A percentile compares a stretch with the other conserved stretches of the same genome.
phyloP scores from a whole-genome alignment of 2,329 filamentous ascomycete species.

The Talaromyces sp. region DNA sequence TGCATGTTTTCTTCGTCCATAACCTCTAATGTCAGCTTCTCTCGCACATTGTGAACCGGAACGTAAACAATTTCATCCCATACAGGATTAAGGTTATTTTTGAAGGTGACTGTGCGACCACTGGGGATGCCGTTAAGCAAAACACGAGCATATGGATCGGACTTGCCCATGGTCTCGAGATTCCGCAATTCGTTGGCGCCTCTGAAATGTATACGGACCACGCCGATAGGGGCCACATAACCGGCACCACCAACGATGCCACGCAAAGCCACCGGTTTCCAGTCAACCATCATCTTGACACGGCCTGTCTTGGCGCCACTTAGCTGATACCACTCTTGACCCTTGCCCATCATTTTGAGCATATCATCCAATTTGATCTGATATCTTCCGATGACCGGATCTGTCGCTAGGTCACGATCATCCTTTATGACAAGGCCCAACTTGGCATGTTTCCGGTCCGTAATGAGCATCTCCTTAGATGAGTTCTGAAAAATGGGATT shows the following conservation, averaged over 20 bases:
- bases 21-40: conserved; percentile 83
- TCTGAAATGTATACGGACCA: conserved; percentile 91
- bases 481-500: conserved; percentile 95
- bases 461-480: conserved; percentile 90
- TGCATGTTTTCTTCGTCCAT: conserved; percentile 95
- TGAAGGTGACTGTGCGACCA: conserved; percentile 88
- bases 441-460: conserved; percentile 84
- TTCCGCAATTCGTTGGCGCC: conserved; percentile 80
- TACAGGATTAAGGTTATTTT: conserved; percentile 90
- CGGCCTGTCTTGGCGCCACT: conserved; percentile 76
- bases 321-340: conserved; percentile 94
- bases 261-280: conserved; percentile 88
- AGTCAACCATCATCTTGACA: conserved; percentile 85
- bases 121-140: conserved; percentile 87
- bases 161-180: conserved; percentile 92
- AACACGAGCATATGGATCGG: conserved; percentile 88
- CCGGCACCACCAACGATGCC: conserved; percentile 75
- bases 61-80: conserved; percentile 97
- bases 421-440: conserved; percentile 93
- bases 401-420: conserved; percentile 77
- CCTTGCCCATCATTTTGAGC: conserved; percentile 83
- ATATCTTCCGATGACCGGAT: conserved; percentile 84
- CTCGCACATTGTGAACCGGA: conserved; percentile 77
- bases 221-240: conserved; percentile 89
- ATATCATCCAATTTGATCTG: conserved; percentile 95